Evolutionary conservation across 305 asterid species (phyloP), one percentile per base, ranked within the genome.

Genomic region (Fraxinus sp.): DNA sequence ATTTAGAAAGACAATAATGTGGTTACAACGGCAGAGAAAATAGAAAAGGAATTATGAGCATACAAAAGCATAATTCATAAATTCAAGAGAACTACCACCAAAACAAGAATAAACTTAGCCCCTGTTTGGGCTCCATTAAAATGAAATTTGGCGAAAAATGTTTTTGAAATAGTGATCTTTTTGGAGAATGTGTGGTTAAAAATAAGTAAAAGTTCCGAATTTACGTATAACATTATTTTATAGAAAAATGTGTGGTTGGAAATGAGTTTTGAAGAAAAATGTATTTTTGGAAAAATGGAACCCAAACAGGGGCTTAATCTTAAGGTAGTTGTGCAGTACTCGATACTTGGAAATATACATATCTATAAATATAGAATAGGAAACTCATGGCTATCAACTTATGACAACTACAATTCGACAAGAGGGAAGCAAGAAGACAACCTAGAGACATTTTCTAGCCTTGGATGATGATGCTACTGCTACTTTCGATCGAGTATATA

Each of bases 361-460:
- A 39, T 39, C 75, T 0, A 66, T 66, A 66, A 10, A 26, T 66
- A 26, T 9, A 66, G 68, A 79, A 64, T 55, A 70, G 75, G 73
- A 44, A 44, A 44, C 14, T 71, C 33, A 55, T 66, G 55, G 49
- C 55, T 73, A 16, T 70, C 66, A 20, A 78, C 81, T 16, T 81
- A 20, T 16, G 36, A 70, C 33, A 80, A 70, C 36, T 68, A 52
- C 55, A 52, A 52, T 10, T 66, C 49, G 1, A 75, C 64, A 14
- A 33, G 30, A 72, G 41, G 39, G 64, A 81, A 78, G 77, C 76
- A 83, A 18, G 57, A 74, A 72, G 32, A 83, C 37, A 82, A 74
- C 64, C 81, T n/a, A 37, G 14, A 28, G 77, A 49, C 78, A 28
- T 37, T 77, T 78, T 39, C 80, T 16, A 75, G 32, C 32, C 32